phyloP scores from a whole-genome alignment of 2,329 filamentous ascomycete genomes.

The Ceratocystis albifundus region DNA sequence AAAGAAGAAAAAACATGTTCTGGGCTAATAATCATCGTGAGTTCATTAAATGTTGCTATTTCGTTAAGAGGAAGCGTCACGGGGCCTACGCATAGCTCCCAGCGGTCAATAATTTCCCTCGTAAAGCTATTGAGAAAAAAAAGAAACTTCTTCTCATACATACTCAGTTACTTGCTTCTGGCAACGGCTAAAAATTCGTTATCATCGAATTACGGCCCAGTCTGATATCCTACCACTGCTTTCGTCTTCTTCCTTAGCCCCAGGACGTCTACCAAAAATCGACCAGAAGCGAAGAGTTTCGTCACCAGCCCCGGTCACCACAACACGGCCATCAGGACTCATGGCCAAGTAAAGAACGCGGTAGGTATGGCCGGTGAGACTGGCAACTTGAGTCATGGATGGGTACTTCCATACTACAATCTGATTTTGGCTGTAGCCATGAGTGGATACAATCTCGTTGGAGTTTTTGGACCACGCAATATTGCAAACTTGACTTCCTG shows the following conservation, averaged over 20 bases:
- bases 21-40: neutral
- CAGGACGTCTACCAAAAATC: conserved; percentile 74
- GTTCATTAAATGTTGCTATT: conserved; percentile 1
- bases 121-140: neutral
- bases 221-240: conserved; percentile 53
- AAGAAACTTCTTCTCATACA: no score
- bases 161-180: neutral
- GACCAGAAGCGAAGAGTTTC: conserved; percentile 97
- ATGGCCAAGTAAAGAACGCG: conserved; percentile 92
- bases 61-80: neutral
- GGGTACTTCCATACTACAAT: conserved; percentile 99
- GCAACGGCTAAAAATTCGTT: neutral
- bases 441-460: conserved; percentile 92
- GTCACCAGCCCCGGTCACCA: conserved; percentile 92
- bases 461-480: conserved; percentile 95
- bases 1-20: neutral
- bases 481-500: conserved; percentile 97
- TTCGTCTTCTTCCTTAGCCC: conserved; percentile 56
- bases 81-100: neutral
- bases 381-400: conserved; percentile 92
- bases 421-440: conserved; percentile 96
- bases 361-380: conserved; percentile 90
- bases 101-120: neutral
- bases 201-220: conserved; percentile 70
- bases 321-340: conserved; percentile 87